Evolutionary conservation across 164 flowering plant genomes (phyloP), one percentile per base, ranked within the genome.

Genomic region (Macadamia tetraphylla): DNA sequence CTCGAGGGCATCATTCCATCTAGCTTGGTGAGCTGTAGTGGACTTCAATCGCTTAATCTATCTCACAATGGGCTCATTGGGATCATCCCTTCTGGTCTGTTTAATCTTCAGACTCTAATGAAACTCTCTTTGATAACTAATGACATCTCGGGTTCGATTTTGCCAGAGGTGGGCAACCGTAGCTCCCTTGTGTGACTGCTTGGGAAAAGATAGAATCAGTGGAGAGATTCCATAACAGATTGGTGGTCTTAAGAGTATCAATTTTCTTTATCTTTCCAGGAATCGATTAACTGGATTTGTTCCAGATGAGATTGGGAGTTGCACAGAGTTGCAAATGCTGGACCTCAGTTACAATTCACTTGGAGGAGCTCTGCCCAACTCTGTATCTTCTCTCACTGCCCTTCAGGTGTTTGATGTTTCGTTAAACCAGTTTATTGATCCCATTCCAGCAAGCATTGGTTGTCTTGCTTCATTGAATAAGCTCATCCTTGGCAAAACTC

Each of bases 391-490:
- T 35, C 80, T 91, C 1, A 70, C 80, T 9, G 81, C 63, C 23
- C 83, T 93, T 29, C 89, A 91, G 67, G 87, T 85, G n/a, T 71
- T 93, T 52, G 92, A 91, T 75, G 79, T 79, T 57, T 91, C 97
- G 1, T 53, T 4, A 13, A 90, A 90, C 70, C 77, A 62, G 23
- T 70, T 90, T 35, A 32, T 31, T 0, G 96, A 95, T 13, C 80
- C 58, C 63, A 85, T 87, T 44, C 87, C 91, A 2, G 77, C 65
- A 1, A 74, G 74, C 60, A 69, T 79, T 13, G 85, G 87, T 43
- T 80, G 69, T 29, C 82, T 86, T 63, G 31, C 29, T 15, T 70
- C 77, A 2, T 62, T 85, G 53, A 83, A 70, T 51, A 78, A 73
- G 62, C 87, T 85, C 8, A 64, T 70, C 8, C 76, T 87, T 17